These are phyloP conservation scores for Daldinia eschscholtzii DNA, from an alignment of 2,329 filamentous ascomycete genomes.

Conservation along the genomic window DNA sequence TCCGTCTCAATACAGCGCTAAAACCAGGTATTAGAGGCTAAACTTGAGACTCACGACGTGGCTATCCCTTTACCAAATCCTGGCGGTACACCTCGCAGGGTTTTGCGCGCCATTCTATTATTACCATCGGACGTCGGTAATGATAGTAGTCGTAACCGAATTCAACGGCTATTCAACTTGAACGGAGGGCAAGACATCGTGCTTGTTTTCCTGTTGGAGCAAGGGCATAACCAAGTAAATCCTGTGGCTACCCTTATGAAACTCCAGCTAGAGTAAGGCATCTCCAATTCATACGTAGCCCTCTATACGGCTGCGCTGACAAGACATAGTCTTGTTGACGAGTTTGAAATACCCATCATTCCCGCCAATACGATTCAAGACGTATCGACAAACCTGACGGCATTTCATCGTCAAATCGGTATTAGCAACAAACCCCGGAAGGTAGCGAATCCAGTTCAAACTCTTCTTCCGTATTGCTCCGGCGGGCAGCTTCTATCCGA, in stretches of 20 bases:
- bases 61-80: constrained; percentile 54
- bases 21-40: constrained; percentile 56
- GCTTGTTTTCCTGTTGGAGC: constrained; percentile 60
- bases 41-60: constrained; percentile 61
- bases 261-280: constrained; percentile 60
- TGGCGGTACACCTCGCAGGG: constrained; percentile 27
- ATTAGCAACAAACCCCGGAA: constrained; percentile 32
- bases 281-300: not conserved
- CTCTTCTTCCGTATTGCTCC: constrained; percentile 55
- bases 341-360: constrained; percentile 57
- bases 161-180: constrained; percentile 58
- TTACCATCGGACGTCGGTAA: constrained; percentile 54
- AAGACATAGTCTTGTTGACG: constrained; percentile 52
- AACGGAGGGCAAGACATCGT: constrained; percentile 57
- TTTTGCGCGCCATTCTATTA: constrained; percentile 58
- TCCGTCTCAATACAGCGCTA: constrained; percentile 20
- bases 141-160: constrained; percentile 50
- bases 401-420: constrained; percentile 54
- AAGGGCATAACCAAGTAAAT: constrained; percentile 44
- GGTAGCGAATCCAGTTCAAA: constrained; percentile 40
- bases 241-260: constrained; percentile 55
- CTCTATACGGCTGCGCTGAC: constrained; percentile 28
- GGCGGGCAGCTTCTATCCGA: constrained; percentile 45
- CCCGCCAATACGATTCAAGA: constrained; percentile 56
- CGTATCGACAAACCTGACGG: constrained; percentile 56